Evolutionary conservation across 352 stramenopile genomes (phyloP), one percentile per base, ranked within the genome.

Genomic region (Pythium utonaiense): DNA sequence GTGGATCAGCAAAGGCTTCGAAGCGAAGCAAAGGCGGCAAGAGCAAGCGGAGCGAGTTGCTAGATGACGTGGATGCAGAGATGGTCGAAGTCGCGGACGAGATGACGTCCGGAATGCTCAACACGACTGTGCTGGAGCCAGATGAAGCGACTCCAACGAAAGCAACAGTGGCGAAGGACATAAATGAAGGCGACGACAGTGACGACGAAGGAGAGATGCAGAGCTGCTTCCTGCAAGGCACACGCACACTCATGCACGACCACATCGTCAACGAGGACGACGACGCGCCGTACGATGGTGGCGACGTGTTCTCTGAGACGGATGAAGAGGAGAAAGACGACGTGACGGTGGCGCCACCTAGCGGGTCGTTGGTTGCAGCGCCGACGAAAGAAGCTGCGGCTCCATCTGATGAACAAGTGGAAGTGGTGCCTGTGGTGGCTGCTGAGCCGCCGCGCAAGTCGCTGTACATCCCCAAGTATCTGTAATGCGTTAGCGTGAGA

Each of bases 81-180:
- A 72, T 75, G 60, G 69, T 65, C 34, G 64, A 76, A 22, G 61
- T 76, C 30, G 69, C 69, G 3, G 56, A 74, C 47, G 69, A 71
- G 49, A 67, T 88, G 61, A 69, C 78, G 13, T 67, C 69, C 0
- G 74, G 72, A 27, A 66, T 83, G 22, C 49, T 84, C 21, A 53
- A 31, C 25, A 24, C 38, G 6, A 53, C 52, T 3, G n/a, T 53
- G 24, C 22, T 2, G 3, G 19, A 31, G 49, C 10, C 28, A 19
- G 49, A 55, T 13, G 30, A 41, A 6, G 49, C 52, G 8, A 53
- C 58, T 24, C 49, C 48, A 3, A 33, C 41, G 2, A 62, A 62
- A 60, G 22, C 64, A 19, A 64, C 62, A 19, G 38, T 24, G 14
- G 8, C 9, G 9, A 45, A 45, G 38, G 17, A 24, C 38, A 45